Evolutionary conservation across 768 basidiomycete genomes (phyloP).

Genomic region (Lactarius sanguifluus): DNA sequence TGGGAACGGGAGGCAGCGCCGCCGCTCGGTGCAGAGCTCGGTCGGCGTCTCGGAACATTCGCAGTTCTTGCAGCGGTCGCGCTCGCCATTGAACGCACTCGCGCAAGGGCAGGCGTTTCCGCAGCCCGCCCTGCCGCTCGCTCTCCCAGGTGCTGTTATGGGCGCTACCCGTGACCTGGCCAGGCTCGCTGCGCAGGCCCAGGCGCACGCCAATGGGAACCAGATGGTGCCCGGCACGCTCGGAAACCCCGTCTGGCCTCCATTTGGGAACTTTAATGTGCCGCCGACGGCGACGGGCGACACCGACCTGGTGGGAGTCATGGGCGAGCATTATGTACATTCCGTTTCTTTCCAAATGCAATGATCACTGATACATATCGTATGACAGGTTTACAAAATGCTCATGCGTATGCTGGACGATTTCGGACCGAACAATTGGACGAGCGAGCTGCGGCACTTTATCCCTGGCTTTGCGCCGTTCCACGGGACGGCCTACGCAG

Average conservation of each 20-base stretch:
- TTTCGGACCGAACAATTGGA: constrained; percentile 34
- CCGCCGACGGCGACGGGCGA: constrained; percentile 14
- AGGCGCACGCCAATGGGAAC: constrained; percentile 4
- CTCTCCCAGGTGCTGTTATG: too few relatives aligned
- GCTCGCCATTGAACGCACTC: not conserved
- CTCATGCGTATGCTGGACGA: constrained; percentile 23
- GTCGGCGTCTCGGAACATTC: constrained; percentile 14
- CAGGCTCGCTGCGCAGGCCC: not conserved
- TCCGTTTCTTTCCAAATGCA: too few relatives aligned
- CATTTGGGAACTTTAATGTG: constrained; percentile 6
- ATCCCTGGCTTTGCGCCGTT: constrained; percentile 29
- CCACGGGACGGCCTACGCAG: constrained; percentile 26
- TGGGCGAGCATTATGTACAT: constrained; percentile 31
- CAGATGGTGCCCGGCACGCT: not conserved
- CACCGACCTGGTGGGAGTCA: constrained; percentile 24
- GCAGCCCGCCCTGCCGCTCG: not conserved
- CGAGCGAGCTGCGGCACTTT: constrained; percentile 31
- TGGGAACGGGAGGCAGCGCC: constrained; percentile 11
- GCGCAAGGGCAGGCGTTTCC: not conserved
- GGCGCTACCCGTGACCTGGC: constrained; percentile 2
- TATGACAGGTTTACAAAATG: constrained; percentile 25
- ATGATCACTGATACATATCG: too few relatives aligned
- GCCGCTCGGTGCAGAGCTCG: not conserved
- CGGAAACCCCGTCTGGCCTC: not conserved
- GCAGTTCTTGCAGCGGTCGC: constrained; percentile 8